Evolutionary conservation across 2,329 filamentous ascomycete species (phyloP), one percentile per base, ranked within the genome.

Genomic region (Emergomyces orientalis): DNA sequence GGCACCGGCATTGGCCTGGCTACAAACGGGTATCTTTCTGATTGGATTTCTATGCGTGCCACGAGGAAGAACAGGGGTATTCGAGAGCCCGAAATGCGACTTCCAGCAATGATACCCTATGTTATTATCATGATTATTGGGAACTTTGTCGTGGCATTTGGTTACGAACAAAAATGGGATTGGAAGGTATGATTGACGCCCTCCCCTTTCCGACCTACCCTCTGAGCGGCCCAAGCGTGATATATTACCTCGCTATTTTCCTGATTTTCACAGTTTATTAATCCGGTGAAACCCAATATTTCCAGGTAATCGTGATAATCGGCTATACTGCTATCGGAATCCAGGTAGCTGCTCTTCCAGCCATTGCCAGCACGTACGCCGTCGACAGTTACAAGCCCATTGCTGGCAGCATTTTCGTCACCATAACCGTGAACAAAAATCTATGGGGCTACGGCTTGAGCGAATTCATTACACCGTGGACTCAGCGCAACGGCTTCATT

Each of bases 321-420:
- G 84, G 83, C 7, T 86, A 81, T 69, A 79, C 80, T 6, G 81
- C 77, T 63, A 79, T 81, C 0, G 84, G 71, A 1, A 82, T 86
- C 52, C 82, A 86, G 69, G 84, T 86, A 19, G 80, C 84, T 2
- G 84, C 83, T 0, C 72, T 88, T 14, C 85, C 85, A 0, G 80
- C 80, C 14, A 87, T 88, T 63, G 79, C 76, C 4, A 82, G 68
- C 55, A 76, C 74, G 77, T 87, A 87, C 68, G 82, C 84, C 0
- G 80, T 87, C 19, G 85, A 88, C 70, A 82, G 79, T 62, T 87
- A 88, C 72, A 87, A 87, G 73, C 83, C 84, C 0, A 81, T 86
- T 2, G 79, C 84, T 0, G 84, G 84, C 2, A 80, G 78, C 2
- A 74, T 87, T 57, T 84, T 87, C 69, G 84, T 86, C 0, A 77